Evolutionary conservation across 306 rosid genomes (phyloP), one percentile per base, ranked within the genome.

Genomic region (Cicer judaicum): DNA sequence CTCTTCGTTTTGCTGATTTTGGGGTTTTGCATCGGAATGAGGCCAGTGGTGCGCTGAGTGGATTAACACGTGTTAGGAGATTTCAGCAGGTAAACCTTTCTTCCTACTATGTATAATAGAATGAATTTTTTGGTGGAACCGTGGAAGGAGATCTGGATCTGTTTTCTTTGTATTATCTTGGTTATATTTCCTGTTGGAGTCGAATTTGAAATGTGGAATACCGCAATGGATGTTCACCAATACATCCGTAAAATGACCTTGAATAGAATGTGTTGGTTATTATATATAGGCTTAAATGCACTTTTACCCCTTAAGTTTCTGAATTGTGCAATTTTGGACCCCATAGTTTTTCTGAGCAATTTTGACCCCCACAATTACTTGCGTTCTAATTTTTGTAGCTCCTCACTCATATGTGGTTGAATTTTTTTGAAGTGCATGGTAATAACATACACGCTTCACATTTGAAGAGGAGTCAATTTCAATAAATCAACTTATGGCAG

Each of bases 31-130:
- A 94, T 82, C 89, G 98, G 29, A 94, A 94, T 87, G 97, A 94
- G 85, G 98, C 98, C 57, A 94, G 98, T 82, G 98, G 98, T 66
- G 97, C 98, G 38, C 84, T 94, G 65, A 91, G 96, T 87, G 98
- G 98, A 77, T 82, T 94, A 72, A 94, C 98, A 50, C 98, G 98
- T 39, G 96, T 94, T 52, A 78, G 97, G 82, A 91, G 97, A 82
- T 94, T 94, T 88, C 97, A 91, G 84, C 98, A 94, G 98, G 98
- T 94, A 80, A 74, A 46, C 11, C 57, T 68, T 61, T 21, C 15
- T 71, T 40, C 8, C 12, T 56, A 52, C 19, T 14, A 41, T 57
- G 29, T 39, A 5, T 41, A 16, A 55, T 12, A 10, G 57, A 57
- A 76, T 77, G n/a, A 16, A 57, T 8, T 18, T 56, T 56, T 77